A percentile compares a stretch with the other conserved stretches of the same genome.
Conservation (phyloP, 2,329 filamentous ascomycete species). For the Fusarium bactridioides region DNA sequence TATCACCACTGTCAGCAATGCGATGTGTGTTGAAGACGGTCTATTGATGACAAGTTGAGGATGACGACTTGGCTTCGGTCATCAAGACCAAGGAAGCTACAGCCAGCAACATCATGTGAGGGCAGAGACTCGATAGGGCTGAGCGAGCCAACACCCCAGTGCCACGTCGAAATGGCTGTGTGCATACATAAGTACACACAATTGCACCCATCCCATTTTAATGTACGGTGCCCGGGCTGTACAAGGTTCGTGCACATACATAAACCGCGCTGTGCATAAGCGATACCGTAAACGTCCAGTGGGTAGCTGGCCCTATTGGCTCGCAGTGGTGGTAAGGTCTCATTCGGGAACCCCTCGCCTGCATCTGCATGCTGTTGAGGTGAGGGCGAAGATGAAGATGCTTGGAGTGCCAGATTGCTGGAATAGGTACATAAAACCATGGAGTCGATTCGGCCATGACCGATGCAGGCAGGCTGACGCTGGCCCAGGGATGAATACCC, state of each 20-base stretch:
- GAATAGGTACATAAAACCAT: slow-evolving; percentile 17
- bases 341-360: slow-evolving; percentile 34
- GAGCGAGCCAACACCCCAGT: slow-evolving; percentile 33
- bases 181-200: slow-evolving; percentile 16
- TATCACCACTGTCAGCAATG: background rate
- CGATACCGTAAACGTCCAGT: slow-evolving; percentile 22
- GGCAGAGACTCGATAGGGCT: slow-evolving; percentile 37
- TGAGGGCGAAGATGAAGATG: background rate
- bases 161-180: slow-evolving; percentile 37
- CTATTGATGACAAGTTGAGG: background rate
- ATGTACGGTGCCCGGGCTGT: background rate
- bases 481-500: slow-evolving; percentile 3
- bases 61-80: slow-evolving; percentile 11
- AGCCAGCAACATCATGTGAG: slow-evolving; percentile 7
- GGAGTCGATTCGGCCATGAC: slow-evolving; percentile 34
- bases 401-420: slow-evolving; percentile 32
- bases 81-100: background rate
- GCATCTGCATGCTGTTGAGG: slow-evolving; percentile 11
- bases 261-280: slow-evolving; percentile 26
- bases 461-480: slow-evolving; percentile 37
- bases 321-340: slow-evolving; percentile 25
- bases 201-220: background rate
- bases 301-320: slow-evolving; percentile 26
- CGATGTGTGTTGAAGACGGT: background rate
- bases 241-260: slow-evolving; percentile 20